Evolutionary conservation across 2,329 filamentous ascomycete species (phyloP), one percentile per base, ranked within the genome.

Genomic region (Beauveria rudraprayagi): DNA sequence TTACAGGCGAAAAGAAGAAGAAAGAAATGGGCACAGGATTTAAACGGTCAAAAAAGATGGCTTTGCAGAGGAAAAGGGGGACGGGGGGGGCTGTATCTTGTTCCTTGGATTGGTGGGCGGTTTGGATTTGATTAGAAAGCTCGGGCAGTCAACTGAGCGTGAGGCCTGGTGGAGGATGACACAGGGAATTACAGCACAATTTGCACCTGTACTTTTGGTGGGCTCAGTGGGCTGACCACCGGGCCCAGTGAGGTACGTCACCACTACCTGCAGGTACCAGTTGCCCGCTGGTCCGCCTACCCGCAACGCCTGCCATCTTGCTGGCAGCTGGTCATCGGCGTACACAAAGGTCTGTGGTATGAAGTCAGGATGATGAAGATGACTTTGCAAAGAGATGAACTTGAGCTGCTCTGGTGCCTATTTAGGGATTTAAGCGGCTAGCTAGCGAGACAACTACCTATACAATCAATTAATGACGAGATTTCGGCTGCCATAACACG

Each of bases 71-170:
- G 16, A 34, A 40, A 9, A 52, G 24, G 34, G 10, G 11, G 24
- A n/a, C 17, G 37, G 37, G 24, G 17, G 51, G 51, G 37, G 34
- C 6, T n/a, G 24, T 22, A 16, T 24, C 22, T 47, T 37, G 30
- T 55, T 55, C 22, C 22, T 16, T 26, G 37, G 14, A 8, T 22
- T 46, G 40, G 54, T 56, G 53, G 54, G 26, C 19, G 44, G 44
- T 11, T 57, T 57, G 19, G 44, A n/a, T 17, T 34, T 56, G 56
- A 58, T 58, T 58, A 51, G 44, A 37, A 58, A 58, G 56, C n/a
- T 7, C 16, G 22, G 22, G 22, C 22, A 14, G 19, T 17, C 3
- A 43, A 24, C 16, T 19, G 16, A 17, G 16, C 26, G 47, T 34
- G 30, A 44, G 43, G 24, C 24, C 24, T 5, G 24, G 24, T 26